Evolutionary conservation across 805 yeast species (phyloP).

Genomic region (Komagataella pastoris): DNA sequence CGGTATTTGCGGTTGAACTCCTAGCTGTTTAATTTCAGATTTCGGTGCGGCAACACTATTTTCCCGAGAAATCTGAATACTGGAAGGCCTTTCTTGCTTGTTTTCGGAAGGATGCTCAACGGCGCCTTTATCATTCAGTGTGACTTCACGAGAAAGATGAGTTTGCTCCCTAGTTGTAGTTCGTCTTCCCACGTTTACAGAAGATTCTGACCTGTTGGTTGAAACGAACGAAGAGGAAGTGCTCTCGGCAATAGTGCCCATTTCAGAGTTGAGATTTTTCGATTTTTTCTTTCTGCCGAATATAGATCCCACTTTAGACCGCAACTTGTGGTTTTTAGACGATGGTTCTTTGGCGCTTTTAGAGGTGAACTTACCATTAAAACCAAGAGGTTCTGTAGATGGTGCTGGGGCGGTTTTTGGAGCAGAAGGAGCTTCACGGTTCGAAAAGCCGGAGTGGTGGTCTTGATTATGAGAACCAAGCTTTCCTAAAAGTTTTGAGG

Average conservation of each 20-base stretch:
- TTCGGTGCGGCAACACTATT: neutral
- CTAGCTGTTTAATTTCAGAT: neutral
- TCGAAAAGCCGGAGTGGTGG: neutral
- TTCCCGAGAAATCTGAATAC: neutral
- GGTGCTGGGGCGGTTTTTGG: conserved; percentile 1
- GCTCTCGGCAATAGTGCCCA: conserved; percentile 16
- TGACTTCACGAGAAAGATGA: neutral
- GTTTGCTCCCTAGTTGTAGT: neutral
- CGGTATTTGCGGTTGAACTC: neutral
- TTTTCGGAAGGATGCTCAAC: neutral
- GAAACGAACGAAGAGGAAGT: conserved; percentile 16
- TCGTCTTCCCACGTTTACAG: conserved; percentile 1
- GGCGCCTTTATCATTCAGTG: neutral
- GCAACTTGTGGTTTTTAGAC: conserved; percentile 27
- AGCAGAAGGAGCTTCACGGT: neutral
- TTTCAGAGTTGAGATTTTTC: conserved; percentile 9
- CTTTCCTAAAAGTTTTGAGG: conserved; percentile 2
- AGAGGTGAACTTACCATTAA: neutral
- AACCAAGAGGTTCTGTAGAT: conserved; percentile 4
- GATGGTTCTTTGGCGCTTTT: conserved; percentile 10
- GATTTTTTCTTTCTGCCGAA: conserved; percentile 49
- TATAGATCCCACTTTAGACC: conserved; percentile 65
- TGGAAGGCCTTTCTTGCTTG: neutral
- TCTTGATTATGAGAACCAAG: conserved; percentile 4
- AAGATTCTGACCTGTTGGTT: conserved; percentile 4